A percentile compares a stretch with the other conserved stretches of the same genome.
These are phyloP conservation scores for Quercus aquifolioides DNA, from an alignment of 306 rosid genomes.

Conservation along the genomic window DNA sequence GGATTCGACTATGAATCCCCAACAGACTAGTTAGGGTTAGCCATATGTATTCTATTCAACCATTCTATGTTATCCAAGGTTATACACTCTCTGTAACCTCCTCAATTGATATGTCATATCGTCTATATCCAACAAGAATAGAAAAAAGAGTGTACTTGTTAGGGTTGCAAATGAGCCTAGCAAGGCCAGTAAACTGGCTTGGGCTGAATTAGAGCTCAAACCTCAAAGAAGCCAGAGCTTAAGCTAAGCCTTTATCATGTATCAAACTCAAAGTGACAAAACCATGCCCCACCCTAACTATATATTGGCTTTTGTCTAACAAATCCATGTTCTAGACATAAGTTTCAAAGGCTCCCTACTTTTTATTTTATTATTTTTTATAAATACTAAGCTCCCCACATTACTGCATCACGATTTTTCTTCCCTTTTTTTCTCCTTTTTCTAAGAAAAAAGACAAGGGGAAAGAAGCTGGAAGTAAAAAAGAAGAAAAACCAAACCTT, in stretches of 20 bases:
- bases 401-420: neutral
- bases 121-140: neutral
- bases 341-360: neutral
- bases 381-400: neutral
- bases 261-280: neutral
- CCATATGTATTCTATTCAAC: no score
- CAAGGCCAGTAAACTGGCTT: neutral
- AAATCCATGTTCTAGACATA: neutral
- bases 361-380: neutral
- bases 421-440: neutral
- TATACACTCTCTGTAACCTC: no score
- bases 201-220: neutral
- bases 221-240: neutral
- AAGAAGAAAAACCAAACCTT: neutral
- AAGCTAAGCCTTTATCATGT: neutral
- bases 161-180: neutral
- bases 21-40: no score
- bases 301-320: neutral
- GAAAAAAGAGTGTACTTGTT: neutral
- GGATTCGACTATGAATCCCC: no score
- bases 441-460: neutral
- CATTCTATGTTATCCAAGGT: no score
- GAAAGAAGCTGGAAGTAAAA: neutral
- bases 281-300: neutral
- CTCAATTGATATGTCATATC: no score